Evolutionary conservation across 768 basidiomycete genomes (phyloP).

Genomic region (Kondoa subrosea): DNA sequence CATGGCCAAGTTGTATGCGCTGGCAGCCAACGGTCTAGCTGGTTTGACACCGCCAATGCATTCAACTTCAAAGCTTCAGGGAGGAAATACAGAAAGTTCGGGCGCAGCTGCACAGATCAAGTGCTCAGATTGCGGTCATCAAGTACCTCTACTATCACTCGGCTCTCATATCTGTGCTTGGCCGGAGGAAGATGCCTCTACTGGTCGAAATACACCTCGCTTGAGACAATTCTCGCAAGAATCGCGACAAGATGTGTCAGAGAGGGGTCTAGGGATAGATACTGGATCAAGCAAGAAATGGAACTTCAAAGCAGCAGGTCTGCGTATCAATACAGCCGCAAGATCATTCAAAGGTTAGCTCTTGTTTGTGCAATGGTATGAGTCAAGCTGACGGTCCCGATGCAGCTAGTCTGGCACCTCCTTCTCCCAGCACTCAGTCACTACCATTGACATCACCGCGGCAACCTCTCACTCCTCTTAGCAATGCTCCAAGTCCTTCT

Average conservation of each 20-base stretch:
- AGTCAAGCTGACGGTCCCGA: not conserved
- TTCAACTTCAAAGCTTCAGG: not conserved
- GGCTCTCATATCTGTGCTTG: not conserved
- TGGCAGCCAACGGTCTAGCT: not conserved
- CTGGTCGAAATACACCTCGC: constrained; percentile 9
- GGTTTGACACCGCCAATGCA: not conserved
- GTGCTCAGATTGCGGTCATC: constrained; percentile 17
- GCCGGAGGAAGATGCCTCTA: not conserved
- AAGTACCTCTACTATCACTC: constrained; percentile 11
- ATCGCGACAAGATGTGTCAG: not conserved
- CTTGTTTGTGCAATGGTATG: not conserved
- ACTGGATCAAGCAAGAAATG: not conserved
- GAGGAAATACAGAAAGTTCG: not conserved
- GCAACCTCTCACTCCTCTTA: not conserved
- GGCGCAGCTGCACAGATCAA: constrained; percentile 10
- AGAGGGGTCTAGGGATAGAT: not conserved
- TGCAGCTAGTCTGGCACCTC: not conserved
- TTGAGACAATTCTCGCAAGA: not conserved
- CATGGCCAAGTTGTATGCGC: not conserved
- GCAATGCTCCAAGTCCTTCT: not conserved
- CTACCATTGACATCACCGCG: not conserved
- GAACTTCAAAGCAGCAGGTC: not conserved
- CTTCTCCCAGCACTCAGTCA: not conserved
- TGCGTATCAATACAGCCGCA: not conserved
- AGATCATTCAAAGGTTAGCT: not conserved